Base-by-base conservation (phyloP, 768 basidiomycete species). In the Russula olivacea region DNA sequence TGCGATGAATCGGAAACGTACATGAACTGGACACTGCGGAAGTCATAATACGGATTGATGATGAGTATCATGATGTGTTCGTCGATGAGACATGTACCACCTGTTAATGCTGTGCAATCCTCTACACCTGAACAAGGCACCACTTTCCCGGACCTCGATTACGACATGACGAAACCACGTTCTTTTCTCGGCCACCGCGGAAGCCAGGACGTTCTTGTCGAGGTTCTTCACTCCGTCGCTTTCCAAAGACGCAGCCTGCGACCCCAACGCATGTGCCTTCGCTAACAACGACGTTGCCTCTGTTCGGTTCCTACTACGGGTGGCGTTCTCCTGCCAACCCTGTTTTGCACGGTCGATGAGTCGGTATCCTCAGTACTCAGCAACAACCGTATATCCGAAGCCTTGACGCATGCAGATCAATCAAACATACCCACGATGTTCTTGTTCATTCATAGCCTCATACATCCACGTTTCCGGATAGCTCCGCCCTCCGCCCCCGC, bases 1-100 rank as follows among this genome's bases (percentile, higher is more conserved):
- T 19, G 57, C 48, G 55, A 48, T 59, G 63, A 48, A 59, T 34
- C 25, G 50, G 48, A 50, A 21, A 28, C 23, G 36, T 32, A 23
- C 47, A 45, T 50, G 63, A 64, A 43, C 28, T 21, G 48, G 4
- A 34, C 30, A 28, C n/a, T 43, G 61, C 38, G 49, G 19, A 41
- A 21, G 47, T 7, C 54, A 50, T 19, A 54, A 64, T 38, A 59
- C 43, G 40, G 43, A 56, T 38, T 50, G 63, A 50, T 64, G 58
- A 45, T 45, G 59, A 25, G 8, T 15, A 50, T 15, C 7, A 50
- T 59, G 63, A 55, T 58, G 38, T 48, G 32, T 28, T 34, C 32
- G 23, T 25, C 45, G 34, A 28, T 28, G 52, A 34, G 52, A 47
- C 55, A 47, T 14, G 19, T 41, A 10, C 19, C 36, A 21, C 43